Conservation (phyloP, 805 yeast genomes). For the Nakazawaea laoshanensis region DNA sequence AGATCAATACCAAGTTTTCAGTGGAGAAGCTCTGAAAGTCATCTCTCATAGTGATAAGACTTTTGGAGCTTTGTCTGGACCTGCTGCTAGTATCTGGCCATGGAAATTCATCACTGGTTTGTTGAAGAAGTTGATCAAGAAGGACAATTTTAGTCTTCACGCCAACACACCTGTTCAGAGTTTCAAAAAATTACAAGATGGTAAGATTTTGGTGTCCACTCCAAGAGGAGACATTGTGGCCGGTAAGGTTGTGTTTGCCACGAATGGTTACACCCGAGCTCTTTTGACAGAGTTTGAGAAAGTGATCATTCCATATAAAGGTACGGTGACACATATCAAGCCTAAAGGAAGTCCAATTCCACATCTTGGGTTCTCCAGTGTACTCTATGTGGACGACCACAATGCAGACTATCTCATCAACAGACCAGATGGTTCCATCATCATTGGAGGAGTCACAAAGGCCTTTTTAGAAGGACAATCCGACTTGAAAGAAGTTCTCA, state of each 20-base stretch:
- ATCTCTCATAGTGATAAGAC: slow-evolving; percentile 21
- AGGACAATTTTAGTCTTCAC: slow-evolving; percentile 28
- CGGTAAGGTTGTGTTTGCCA: slow-evolving; percentile 24
- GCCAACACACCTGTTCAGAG: slow-evolving; percentile 30
- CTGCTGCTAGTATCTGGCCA: slow-evolving; percentile 38
- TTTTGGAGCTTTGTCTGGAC: slow-evolving; percentile 23
- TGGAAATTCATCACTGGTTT: slow-evolving; percentile 29
- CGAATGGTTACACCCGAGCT: slow-evolving; percentile 20
- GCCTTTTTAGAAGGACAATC: slow-evolving; percentile 2
- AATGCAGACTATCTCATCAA: slow-evolving; percentile 23
- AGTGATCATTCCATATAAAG: slow-evolving; percentile 20
- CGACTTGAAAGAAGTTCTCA: slow-evolving; percentile 1
- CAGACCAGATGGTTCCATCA: slow-evolving; percentile 28
- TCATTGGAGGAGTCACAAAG: slow-evolving; percentile 23
- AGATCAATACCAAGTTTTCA: slow-evolving; percentile 21
- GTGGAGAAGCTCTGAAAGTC: slow-evolving; percentile 22
- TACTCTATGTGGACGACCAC: slow-evolving; percentile 12
- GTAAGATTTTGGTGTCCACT: slow-evolving; percentile 23
- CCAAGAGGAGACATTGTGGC: slow-evolving; percentile 21
- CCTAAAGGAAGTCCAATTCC: slow-evolving; percentile 14
- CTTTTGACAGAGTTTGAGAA: slow-evolving; percentile 15
- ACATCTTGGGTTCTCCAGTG: slow-evolving; percentile 22
- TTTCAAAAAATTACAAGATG: slow-evolving; percentile 17
- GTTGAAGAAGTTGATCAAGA: slow-evolving; percentile 21
- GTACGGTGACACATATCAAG: slow-evolving; percentile 18